Evolutionary conservation across 208 protist species (phyloP).

Genomic region (Trypanosoma cruzi): DNA sequence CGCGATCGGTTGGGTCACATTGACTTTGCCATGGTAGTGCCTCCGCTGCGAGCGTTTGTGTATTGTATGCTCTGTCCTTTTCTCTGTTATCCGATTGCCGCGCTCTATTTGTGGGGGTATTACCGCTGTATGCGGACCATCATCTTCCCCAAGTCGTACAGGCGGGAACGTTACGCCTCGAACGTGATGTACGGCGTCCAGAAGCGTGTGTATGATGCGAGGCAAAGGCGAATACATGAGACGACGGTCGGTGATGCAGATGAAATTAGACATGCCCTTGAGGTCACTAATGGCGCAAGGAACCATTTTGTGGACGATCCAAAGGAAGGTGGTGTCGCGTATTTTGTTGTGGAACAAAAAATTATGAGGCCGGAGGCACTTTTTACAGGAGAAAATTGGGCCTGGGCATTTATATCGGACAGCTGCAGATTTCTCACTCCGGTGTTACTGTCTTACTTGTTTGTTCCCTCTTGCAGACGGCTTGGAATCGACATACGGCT

Average conservation of each 20-base stretch:
- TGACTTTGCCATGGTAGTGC: slow-evolving; percentile 86
- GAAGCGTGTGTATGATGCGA: slow-evolving; percentile 73
- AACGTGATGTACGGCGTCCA: slow-evolving; percentile 87
- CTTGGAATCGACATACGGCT: slow-evolving; percentile 67
- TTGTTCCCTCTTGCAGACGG: slow-evolving; percentile 73
- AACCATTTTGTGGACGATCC: slow-evolving; percentile 92
- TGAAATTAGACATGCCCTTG: slow-evolving; percentile 79
- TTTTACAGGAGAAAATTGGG: slow-evolving; percentile 90
- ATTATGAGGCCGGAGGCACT: slow-evolving; percentile 85
- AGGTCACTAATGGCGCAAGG: slow-evolving; percentile 48
- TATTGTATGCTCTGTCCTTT: slow-evolving; percentile 81
- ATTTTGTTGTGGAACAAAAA: slow-evolving; percentile 86
- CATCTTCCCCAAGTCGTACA: slow-evolving; percentile 71
- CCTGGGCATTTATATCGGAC: slow-evolving; percentile 89
- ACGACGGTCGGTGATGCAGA: slow-evolving; percentile 59
- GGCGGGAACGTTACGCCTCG: slow-evolving; percentile 63
- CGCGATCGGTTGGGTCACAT: slow-evolving; percentile 76
- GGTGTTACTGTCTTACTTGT: slow-evolving; percentile 65
- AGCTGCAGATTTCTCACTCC: slow-evolving; percentile 80
- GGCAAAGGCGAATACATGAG: slow-evolving; percentile 53
- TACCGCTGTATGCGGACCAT: slow-evolving; percentile 75
- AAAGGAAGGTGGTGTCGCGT: slow-evolving; percentile 48
- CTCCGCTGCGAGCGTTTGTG: slow-evolving; percentile 73
- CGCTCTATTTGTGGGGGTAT: slow-evolving; percentile 74
- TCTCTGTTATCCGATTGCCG: slow-evolving; percentile 74